Evolutionary conservation across 768 basidiomycete species (phyloP).

Genomic region (Sarcomyxa edulis): DNA sequence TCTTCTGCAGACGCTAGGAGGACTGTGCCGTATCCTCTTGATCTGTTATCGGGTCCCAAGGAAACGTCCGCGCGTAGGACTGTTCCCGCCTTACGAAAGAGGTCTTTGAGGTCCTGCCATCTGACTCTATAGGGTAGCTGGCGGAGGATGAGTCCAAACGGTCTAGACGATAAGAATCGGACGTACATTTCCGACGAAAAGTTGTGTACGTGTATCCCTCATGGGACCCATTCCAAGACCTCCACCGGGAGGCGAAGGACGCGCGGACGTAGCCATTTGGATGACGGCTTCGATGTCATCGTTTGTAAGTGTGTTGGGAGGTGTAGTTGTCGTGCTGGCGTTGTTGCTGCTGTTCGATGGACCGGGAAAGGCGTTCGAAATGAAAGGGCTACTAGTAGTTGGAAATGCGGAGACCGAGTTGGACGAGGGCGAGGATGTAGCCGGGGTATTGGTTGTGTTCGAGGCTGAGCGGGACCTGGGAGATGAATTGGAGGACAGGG

Average conservation of each 20-base stretch:
- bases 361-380: not conserved
- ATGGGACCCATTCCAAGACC: slow-evolving; percentile 35
- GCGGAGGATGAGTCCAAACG: slow-evolving; percentile 5
- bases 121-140: slow-evolving; percentile 95
- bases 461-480: too few species aligned
- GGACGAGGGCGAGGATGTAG: too few species aligned
- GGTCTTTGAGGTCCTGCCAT: slow-evolving; percentile 99
- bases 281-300: slow-evolving; percentile 93
- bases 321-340: too few species aligned
- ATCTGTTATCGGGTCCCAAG: slow-evolving; percentile 84
- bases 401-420: too few species aligned
- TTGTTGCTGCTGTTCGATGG: slow-evolving; percentile 1
- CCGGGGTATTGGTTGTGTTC: too few species aligned
- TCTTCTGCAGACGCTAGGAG: slow-evolving; percentile 93
- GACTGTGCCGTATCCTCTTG: slow-evolving; percentile 92
- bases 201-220: slow-evolving; percentile 87
- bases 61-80: slow-evolving; percentile 76
- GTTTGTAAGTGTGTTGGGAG: slow-evolving; percentile 41
- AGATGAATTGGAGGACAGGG: too few species aligned
- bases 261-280: slow-evolving; percentile 78
- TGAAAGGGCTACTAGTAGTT: too few species aligned
- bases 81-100: slow-evolving; percentile 93
- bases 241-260: slow-evolving; percentile 44
- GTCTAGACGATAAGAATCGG: slow-evolving; percentile 1
- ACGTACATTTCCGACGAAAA: slow-evolving; percentile 93